Evolutionary conservation across 345 rosid species (phyloP), one percentile per base, ranked within the genome.

Genomic region (Carallia brachiata): DNA sequence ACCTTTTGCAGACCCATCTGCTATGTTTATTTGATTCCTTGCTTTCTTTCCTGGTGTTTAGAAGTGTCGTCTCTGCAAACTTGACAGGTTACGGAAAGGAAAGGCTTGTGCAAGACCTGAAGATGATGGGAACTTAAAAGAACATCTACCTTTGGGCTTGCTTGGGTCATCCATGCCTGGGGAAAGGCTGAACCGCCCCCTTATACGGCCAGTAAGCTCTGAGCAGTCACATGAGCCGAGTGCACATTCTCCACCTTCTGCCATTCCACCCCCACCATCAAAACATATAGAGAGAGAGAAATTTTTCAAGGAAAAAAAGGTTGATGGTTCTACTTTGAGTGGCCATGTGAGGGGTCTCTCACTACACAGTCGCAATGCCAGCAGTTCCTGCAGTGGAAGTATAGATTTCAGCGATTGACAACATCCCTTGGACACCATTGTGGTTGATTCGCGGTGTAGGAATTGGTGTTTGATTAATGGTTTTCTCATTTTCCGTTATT

Each of bases 201-300:
- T 86, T 64, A 89, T 90, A 67, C 86, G 92, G 61, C 88, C 97
- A 68, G 69, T 88, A 65, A 73, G 78, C 37, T 65, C 74, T 15
- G 95, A 74, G 36, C 65, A 80, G 64, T 65, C 78, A 36, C 81
- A 78, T 3, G 87, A 85, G 62, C 66, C 76, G 62, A 62, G 34
- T 27, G 69, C 81, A 30, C 80, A 85, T 60, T 75, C 78, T 28
- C 82, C 88, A 23, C 66, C 85, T 23, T 81, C 85, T 61, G 87
- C 78, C 18, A 89, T 95, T 70, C 99, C 99, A 13, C 99, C 99
- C 6, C 99, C 99, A 12, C 97, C 99, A 58, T 86, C 99, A 62
- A 92, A 90, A 77, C 97, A 88, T 30, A 9, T 83, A 7, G 97
- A 95, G 79, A 86, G 99, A 85, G 97, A 95, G 71, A 89, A 52